These are phyloP conservation scores for Rubia yunnanensis DNA, from an alignment of 257 asterid species.

Conservation along the genomic window DNA sequence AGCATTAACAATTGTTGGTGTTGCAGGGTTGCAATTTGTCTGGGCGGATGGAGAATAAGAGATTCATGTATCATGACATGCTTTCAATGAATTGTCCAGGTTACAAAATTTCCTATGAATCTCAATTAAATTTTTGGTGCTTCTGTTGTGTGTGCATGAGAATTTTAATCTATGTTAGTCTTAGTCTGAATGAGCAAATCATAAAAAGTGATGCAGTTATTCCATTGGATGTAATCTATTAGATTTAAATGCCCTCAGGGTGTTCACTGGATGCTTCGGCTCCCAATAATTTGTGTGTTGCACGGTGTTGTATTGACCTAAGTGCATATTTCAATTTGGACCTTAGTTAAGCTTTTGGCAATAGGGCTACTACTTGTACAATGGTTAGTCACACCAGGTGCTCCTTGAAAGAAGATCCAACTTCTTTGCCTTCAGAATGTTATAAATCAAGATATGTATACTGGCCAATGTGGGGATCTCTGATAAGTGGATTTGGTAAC, in stretches of 20 bases:
- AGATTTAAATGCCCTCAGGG: not conserved
- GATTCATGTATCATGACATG: slow-evolving; percentile 68
- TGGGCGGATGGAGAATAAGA: slow-evolving; percentile 52
- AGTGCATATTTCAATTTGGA: not conserved
- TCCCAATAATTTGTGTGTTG: not conserved
- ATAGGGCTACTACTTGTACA: not conserved
- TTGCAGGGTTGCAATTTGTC: slow-evolving; percentile 82
- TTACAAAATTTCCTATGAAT: slow-evolving; percentile 19
- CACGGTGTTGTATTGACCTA: not conserved
- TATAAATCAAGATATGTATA: not conserved
- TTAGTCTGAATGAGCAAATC: not conserved
- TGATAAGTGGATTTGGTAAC: not conserved
- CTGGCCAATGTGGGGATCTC: not conserved
- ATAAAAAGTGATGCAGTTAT: not conserved
- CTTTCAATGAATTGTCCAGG: slow-evolving; percentile 45
- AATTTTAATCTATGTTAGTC: not conserved
- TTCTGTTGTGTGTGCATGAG: not conserved
- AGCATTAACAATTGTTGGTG: slow-evolving; percentile 9
- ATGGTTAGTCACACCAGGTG: not conserved
- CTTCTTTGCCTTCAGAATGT: not conserved
- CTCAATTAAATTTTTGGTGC: not conserved
- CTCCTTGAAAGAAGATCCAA: not conserved
- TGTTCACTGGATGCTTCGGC: not conserved
- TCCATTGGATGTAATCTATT: not conserved
- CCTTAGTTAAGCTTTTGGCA: not conserved